Percentiles rank a stretch among this genome's conserved stretches.
Evolutionary conservation across 305 asterid genomes (phyloP).

Genomic region (Petunia hybrid): DNA sequence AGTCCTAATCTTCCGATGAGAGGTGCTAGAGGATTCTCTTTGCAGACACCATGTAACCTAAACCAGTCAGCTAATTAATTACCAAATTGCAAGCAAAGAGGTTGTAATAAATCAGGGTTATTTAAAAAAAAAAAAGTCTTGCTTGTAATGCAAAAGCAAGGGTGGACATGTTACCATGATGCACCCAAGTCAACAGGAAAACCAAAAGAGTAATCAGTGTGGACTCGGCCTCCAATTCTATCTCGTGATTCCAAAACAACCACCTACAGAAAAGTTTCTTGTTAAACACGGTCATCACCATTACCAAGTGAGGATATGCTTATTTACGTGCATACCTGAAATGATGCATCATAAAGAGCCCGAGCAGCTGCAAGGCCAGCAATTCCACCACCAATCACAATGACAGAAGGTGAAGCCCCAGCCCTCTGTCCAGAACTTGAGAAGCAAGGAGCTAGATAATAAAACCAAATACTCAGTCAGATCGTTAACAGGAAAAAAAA

Average conservation of each 20-base stretch:
- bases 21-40: constrained; percentile 87
- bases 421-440: constrained; percentile 60
- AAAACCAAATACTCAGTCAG: not conserved
- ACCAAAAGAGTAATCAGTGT: constrained; percentile 86
- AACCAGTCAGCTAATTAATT: constrained; percentile 23
- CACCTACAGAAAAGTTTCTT: constrained; percentile 54
- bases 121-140: not conserved
- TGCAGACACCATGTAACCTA: constrained; percentile 97
- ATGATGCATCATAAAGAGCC: constrained; percentile 81
- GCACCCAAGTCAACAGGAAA: constrained; percentile 97
- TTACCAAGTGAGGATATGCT: not conserved
- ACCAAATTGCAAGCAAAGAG: constrained; percentile 8
- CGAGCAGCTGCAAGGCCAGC: constrained; percentile 93
- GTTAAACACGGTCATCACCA: constrained; percentile 27
- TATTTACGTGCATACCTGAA: constrained; percentile 58
- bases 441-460: constrained; percentile 59
- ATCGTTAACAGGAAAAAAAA: constrained; percentile 7
- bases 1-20: constrained; percentile 84
- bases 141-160: constrained; percentile 10
- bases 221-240: constrained; percentile 95
- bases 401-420: constrained; percentile 71
- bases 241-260: constrained; percentile 84
- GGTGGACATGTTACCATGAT: constrained; percentile 59
- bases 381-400: constrained; percentile 90
- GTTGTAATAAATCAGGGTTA: not conserved